Base-by-base conservation (phyloP, 176 grass and related monocot genomes). In the Thalia dealbata region DNA sequence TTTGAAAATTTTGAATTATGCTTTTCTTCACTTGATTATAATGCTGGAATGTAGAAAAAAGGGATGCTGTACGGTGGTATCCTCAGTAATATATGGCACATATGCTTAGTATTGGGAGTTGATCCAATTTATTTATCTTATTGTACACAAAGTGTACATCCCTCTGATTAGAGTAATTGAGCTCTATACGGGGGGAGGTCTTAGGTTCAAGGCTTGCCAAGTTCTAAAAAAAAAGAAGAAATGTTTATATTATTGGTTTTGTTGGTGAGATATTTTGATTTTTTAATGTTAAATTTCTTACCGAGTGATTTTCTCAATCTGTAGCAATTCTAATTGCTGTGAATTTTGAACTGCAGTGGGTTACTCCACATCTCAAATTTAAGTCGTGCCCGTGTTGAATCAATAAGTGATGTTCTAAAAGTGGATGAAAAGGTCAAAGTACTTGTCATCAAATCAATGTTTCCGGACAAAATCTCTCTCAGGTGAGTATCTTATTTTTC, bases 291-390 rank as follows among this genome's bases (percentile, higher is more conserved):
- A n/a, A n/a, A n/a, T n/a, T n/a, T n/a, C 32, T 44, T 44, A 44
- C 41, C 61, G 4, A 45, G 12, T 75, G 7, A 48, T 13, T 16
- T 42, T 75, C 23, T 75, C 0, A 10, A 28, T 43, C 26, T 15
- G 9, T 44, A 68, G 13, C 6, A 50, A 48, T 24, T 50, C 42
- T 64, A 21, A 52, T 58, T 2, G 18, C 25, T 12, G 2, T n/a
- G 12, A 7, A 21, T 35, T 55, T 56, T 25, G 7, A 38, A 75
- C 61, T 88, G 75, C 77, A 99, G 90, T 79, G 90, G 95, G 38
- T 86, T 99, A 77, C 80, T 99, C 32, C 95, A 99, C 75, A 72
- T 99, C 62, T 93, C 90, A 28, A 99, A 93, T 64, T 91, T 99
- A 75, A 92, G 81, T 75, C 67, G 60, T 76, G 76, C 78, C 38